Evolutionary conservation across 192 early-diverging fungal genomes (phyloP), one percentile per base, ranked within the genome.

Genomic region (Phycomyces blakesleeanus): DNA sequence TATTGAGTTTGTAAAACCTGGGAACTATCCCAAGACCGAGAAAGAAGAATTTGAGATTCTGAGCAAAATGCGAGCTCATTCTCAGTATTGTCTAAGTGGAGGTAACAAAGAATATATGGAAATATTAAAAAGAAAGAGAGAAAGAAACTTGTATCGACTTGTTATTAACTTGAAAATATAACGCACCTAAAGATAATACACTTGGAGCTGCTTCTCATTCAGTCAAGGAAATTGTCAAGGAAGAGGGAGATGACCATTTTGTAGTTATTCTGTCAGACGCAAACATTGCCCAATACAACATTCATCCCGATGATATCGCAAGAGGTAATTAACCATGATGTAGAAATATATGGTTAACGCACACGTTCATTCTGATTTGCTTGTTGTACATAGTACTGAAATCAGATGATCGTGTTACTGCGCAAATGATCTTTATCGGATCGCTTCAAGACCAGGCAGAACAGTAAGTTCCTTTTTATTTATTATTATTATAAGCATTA

Each of bases 361-460:
- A 24, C 14, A 20, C n/a, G 38, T 52, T 21, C 26, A 26, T 15
- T 51, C 37, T 58, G 34, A 21, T 38, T 16, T 55, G 14, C n/a
- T 39, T 76, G 44, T 18, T 47, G 44, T 47, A 47, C 44, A 47
- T 18, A 84, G 84, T 83, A 42, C 69, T 93, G 52, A 84, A 87
- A 56, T 79, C 81, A 18, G 88, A 90, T 65, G 83, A 91, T 54
- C 75, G 80, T 24, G 86, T 93, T 11, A 88, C 86, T 55, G 76
- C 86, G 16, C 81, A 81, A 38, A 88, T 90, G 72, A 83, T 93
- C 63, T 93, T 93, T 59, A 93, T 93, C 67, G 91, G 91, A 22
- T 86, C 86, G 2, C 66, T 93, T n/a, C 80, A 83, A 12, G 84
- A 88, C 57, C 86, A 91, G 67, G 91, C 89, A 2, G 83, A 78